These are phyloP conservation scores for Fabrea salina DNA, from an alignment of 169 alveolate species.

Conservation along the genomic window DNA sequence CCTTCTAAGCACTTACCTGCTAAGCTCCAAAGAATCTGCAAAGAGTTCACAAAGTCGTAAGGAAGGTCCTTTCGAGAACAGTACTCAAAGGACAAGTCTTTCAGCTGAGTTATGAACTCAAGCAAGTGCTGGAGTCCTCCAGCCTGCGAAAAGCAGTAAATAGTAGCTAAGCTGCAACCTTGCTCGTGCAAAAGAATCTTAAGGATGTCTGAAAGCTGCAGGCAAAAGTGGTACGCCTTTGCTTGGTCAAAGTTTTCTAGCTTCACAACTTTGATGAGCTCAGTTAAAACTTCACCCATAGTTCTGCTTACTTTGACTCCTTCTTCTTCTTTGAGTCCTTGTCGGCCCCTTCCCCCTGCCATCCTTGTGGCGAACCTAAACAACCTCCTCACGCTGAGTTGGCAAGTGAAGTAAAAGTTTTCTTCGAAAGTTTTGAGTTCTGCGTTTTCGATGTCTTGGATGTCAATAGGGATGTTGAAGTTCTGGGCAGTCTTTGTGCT, in stretches of 20 bases:
- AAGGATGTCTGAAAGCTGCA: constrained; percentile 20
- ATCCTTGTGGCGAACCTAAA: constrained; percentile 16
- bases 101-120: background rate
- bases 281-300: constrained; percentile 13
- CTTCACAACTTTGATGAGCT: background rate
- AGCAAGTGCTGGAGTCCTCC: constrained; percentile 20
- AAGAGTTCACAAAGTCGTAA: constrained; percentile 9
- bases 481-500: background rate
- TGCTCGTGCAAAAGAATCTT: constrained; percentile 31
- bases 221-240: constrained; percentile 16
- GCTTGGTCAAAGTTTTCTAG: background rate
- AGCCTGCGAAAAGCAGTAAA: background rate
- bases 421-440: constrained; percentile 14
- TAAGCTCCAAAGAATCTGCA: background rate
- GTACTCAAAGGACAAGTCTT: background rate
- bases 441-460: constrained; percentile 26
- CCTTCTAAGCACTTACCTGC: background rate
- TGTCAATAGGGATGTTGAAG: constrained; percentile 16
- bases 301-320: constrained; percentile 12
- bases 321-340: background rate
- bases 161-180: background rate
- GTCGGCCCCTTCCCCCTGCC: background rate
- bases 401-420: constrained; percentile 32
- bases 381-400: constrained; percentile 11
- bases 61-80: background rate